A percentile compares a stretch with the other conserved stretches of the same genome.
These are phyloP conservation scores for Suhomyces xylopsoci DNA, from an alignment of 805 yeast species.

Conservation along the genomic window DNA sequence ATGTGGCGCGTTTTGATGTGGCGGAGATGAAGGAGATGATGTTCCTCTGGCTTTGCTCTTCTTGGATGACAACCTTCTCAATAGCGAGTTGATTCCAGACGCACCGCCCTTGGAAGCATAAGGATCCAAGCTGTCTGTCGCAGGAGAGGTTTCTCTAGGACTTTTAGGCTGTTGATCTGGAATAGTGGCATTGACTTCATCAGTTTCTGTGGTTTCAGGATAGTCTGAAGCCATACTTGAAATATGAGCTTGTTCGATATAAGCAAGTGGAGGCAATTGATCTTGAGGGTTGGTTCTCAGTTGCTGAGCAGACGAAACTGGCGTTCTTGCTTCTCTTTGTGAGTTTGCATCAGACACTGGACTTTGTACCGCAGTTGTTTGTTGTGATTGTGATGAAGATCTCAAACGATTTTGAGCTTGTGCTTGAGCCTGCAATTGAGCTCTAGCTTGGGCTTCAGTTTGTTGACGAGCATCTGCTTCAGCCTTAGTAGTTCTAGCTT, in stretches of 20 bases:
- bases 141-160: slow-evolving; percentile 18
- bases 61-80: slow-evolving; percentile 36
- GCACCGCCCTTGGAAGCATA: slow-evolving; percentile 19
- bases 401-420: background rate
- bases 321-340: background rate
- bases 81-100: slow-evolving; percentile 32
- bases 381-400: background rate
- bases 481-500: background rate
- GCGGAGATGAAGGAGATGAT: slow-evolving; percentile 13
- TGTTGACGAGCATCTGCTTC: background rate
- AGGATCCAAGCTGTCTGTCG: slow-evolving; percentile 33
- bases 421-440: slow-evolving; percentile 2
- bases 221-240: slow-evolving; percentile 16
- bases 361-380: background rate
- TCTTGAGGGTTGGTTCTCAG: background rate
- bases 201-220: slow-evolving; percentile 6
- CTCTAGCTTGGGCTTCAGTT: background rate
- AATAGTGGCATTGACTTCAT: slow-evolving; percentile 9
- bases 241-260: slow-evolving; percentile 43
- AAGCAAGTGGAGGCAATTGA: slow-evolving; percentile 18
- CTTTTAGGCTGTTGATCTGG: slow-evolving; percentile 29
- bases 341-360: background rate
- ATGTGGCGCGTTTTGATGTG: background rate
- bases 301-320: background rate
- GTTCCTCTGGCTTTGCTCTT: slow-evolving; percentile 17